These are phyloP conservation scores for Pouteria campechiana DNA, from an alignment of 179 eudicot species.

Conservation along the genomic window DNA sequence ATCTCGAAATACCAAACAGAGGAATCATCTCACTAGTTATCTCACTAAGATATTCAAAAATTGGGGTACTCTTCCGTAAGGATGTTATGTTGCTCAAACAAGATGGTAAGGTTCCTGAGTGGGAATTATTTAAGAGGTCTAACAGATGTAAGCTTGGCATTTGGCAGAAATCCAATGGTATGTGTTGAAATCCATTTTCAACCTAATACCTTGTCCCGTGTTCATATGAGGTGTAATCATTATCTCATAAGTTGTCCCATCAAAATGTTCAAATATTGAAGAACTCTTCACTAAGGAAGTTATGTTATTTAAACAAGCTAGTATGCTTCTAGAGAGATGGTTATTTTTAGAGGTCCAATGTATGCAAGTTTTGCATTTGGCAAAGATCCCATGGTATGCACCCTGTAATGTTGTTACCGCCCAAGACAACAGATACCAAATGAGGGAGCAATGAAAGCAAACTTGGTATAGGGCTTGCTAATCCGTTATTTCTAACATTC, in stretches of 20 bases:
- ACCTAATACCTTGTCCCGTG: background rate
- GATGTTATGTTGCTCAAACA: too few relatives aligned
- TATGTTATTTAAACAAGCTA: background rate
- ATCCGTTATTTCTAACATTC: background rate
- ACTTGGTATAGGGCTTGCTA: background rate
- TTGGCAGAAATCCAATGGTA: too few relatives aligned
- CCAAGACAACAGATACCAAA: background rate
- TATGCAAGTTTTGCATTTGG: background rate
- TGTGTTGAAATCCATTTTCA: background rate
- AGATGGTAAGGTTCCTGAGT: too few relatives aligned
- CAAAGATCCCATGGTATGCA: background rate
- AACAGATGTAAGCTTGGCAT: too few relatives aligned
- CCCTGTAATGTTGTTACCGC: background rate
- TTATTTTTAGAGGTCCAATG: background rate
- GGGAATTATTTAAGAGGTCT: too few relatives aligned
- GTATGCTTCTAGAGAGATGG: background rate
- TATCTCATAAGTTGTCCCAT: too few relatives aligned
- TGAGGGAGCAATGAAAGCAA: background rate
- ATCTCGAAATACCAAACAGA: too few relatives aligned
- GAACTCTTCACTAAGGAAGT: background rate
- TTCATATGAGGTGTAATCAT: too few relatives aligned
- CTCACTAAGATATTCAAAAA: too few relatives aligned
- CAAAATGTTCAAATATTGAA: too few relatives aligned
- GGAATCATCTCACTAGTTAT: too few relatives aligned
- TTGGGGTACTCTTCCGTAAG: too few relatives aligned